Conservation (phyloP, 1,139 yeast species). For the Ashbya aceris region DNA sequence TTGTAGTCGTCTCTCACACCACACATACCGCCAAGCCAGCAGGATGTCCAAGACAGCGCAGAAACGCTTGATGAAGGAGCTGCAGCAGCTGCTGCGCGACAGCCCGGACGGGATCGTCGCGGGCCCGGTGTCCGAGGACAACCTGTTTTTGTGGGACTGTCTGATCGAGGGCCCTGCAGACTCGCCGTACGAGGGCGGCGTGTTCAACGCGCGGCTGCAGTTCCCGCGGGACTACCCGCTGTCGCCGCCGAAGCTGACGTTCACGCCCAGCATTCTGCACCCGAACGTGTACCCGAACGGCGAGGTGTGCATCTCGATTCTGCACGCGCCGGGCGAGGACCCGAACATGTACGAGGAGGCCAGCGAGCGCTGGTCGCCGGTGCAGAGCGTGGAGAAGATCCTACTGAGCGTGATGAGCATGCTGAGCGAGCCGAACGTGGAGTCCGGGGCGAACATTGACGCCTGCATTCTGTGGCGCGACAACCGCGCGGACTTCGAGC, state of each 20-base stretch:
- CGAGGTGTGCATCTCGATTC: conserved; percentile 86
- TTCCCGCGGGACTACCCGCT: conserved; percentile 90
- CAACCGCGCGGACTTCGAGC: conserved; percentile 55
- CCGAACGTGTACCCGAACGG: conserved; percentile 94
- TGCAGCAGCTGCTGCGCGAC: conserved; percentile 73
- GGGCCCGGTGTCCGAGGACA: conserved; percentile 76
- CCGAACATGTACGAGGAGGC: conserved; percentile 93
- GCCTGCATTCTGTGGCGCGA: conserved; percentile 96
- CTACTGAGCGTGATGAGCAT: conserved; percentile 85
- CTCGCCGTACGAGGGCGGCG: conserved; percentile 70
- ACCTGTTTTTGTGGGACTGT: conserved; percentile 86
- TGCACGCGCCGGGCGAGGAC: conserved; percentile 95
- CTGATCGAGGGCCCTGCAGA: conserved; percentile 87
- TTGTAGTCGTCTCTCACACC: no score
- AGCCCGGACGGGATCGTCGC: conserved; percentile 96
- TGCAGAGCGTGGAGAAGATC: conserved; percentile 93
- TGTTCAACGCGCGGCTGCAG: conserved; percentile 72
- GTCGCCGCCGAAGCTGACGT: conserved; percentile 78
- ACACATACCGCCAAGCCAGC: no score
- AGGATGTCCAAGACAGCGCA: conserved; percentile 58
- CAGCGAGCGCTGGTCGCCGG: conserved; percentile 96
- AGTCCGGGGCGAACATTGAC: conserved; percentile 93
- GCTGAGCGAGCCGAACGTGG: conserved; percentile 95
- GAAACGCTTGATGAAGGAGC: conserved; percentile 75
- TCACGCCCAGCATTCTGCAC: conserved; percentile 78